These are phyloP conservation scores for Tanozyma kutaoensis DNA, from an alignment of 805 yeast species.

Conservation along the genomic window DNA sequence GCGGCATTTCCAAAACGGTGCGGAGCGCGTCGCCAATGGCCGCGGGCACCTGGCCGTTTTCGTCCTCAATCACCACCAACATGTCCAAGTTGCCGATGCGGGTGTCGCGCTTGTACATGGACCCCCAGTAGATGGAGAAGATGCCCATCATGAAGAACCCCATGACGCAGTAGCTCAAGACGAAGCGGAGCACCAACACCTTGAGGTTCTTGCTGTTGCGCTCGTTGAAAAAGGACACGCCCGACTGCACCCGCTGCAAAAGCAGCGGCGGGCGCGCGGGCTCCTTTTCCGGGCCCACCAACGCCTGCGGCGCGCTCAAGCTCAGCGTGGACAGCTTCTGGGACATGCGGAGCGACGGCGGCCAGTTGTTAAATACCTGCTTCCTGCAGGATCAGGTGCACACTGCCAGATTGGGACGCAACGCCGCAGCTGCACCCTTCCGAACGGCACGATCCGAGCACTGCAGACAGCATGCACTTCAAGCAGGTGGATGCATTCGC, in stretches of 20 bases:
- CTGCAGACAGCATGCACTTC: too few relatives aligned
- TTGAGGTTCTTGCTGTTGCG: constrained; percentile 10
- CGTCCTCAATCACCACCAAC: constrained; percentile 26
- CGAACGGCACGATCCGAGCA: too few relatives aligned
- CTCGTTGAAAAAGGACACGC: constrained; percentile 18
- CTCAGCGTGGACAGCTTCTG: too few relatives aligned
- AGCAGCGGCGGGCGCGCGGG: too few relatives aligned
- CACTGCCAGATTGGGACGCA: too few relatives aligned
- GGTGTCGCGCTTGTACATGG: constrained; percentile 17
- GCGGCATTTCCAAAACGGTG: constrained; percentile 3
- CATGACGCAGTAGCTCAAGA: constrained; percentile 15
- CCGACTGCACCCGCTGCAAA: constrained; percentile 11
- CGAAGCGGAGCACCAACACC: constrained; percentile 6
- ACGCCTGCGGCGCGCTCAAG: too few relatives aligned
- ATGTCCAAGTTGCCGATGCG: constrained; percentile 20
- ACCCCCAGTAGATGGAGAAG: constrained; percentile 38
- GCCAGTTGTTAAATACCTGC: too few relatives aligned
- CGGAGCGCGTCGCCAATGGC: constrained; percentile 15
- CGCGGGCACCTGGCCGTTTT: constrained; percentile 9
- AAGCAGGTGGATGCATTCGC: constrained; percentile 33
- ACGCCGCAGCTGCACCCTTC: too few relatives aligned
- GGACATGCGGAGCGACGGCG: too few relatives aligned
- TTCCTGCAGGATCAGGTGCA: too few relatives aligned
- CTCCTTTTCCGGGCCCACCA: too few relatives aligned
- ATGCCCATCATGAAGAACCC: constrained; percentile 21